Evolutionary conservation across 2,329 filamentous ascomycete genomes (phyloP), one percentile per base, ranked within the genome.

Genomic region (Hymenoscyphus scutula): DNA sequence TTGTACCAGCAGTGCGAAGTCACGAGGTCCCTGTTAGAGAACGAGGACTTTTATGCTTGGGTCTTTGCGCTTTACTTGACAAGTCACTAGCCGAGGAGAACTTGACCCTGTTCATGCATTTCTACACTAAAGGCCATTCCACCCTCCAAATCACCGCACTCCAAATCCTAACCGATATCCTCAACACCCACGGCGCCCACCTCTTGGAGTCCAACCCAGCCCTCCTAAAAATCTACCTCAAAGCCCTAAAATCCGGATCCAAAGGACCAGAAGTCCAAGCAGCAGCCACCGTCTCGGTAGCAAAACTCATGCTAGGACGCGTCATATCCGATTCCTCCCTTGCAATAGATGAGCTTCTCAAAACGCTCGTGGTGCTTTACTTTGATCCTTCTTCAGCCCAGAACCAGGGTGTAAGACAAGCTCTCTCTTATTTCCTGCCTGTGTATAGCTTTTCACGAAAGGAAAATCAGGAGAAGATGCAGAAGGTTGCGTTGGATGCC

Each of bases 21-120:
- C 92, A 97, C 70, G 93, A 98, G 74, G 91, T 92, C 5, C 92
- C 93, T 0, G 92, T 99, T 53, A 87, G 95, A 65, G 95, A 99
- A 77, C 86, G 92, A 62, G 95, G 95, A 19, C 81, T 99, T 13
- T 82, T 96, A 23, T 98, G 94, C 71, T 79, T 99, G 10, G 95
- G 95, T 3, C 82, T 99, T 10, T 97, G 92, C 75, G 93, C 93
- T 69, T 82, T 99, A 32, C 86, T 99, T 7, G 93, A 97, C 74
- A 91, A 92, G 77, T 91, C 92, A 8, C 85, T 98, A 25, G 95
- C 95, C 0, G 89, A 94, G 73, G 92, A 96, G 75, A 98, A 99
- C 74, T 80, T 98, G 67, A 89, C 87, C 0, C 83, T 99, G 2
- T 99, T 99, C 77, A 90, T 97, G 75, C 93, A 97, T 75, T 97